phyloP scores from a whole-genome alignment of 2,329 filamentous ascomycete genomes.

The Paraconiothyrium sp. region DNA sequence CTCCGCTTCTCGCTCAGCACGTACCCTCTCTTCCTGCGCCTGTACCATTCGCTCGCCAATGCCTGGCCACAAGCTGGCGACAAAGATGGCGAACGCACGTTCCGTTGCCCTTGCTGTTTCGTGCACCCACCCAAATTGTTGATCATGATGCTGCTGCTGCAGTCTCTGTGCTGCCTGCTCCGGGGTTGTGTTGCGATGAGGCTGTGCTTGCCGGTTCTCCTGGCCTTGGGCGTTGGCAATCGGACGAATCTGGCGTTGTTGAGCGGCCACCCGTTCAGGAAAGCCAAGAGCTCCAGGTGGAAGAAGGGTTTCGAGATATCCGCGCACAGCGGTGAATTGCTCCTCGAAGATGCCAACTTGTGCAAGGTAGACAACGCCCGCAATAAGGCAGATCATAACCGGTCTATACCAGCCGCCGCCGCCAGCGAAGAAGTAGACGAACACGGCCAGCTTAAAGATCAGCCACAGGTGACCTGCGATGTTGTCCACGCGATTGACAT shows the following conservation, averaged over 20 bases:
- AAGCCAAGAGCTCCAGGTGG: slow-evolving; percentile 33
- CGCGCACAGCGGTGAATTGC: slow-evolving; percentile 48
- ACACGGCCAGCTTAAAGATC: slow-evolving; percentile 65
- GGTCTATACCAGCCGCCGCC: slow-evolving; percentile 54
- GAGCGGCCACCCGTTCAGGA: slow-evolving; percentile 19
- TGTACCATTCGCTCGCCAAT: slow-evolving; percentile 69
- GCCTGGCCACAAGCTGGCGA: slow-evolving; percentile 70
- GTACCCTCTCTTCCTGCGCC: slow-evolving; percentile 60
- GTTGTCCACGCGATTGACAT: slow-evolving; percentile 38
- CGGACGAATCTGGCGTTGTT: slow-evolving; percentile 12
- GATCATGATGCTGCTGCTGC: slow-evolving; percentile 46
- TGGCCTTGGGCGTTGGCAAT: neutral
- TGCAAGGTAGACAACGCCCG: slow-evolving; percentile 52
- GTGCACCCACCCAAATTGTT: slow-evolving; percentile 41
- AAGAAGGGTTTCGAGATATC: slow-evolving; percentile 57
- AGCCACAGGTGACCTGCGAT: slow-evolving; percentile 62
- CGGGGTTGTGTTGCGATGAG: slow-evolving; percentile 44
- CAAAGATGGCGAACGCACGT: slow-evolving; percentile 67
- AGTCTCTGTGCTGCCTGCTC: slow-evolving; percentile 55
- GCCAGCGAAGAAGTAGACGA: slow-evolving; percentile 66
- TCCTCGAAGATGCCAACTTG: slow-evolving; percentile 43
- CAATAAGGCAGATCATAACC: slow-evolving; percentile 52
- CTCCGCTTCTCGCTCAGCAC: slow-evolving; percentile 40
- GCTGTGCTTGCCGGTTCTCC: slow-evolving; percentile 17
- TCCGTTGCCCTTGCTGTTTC: slow-evolving; percentile 59